These are phyloP conservation scores for Rubia balearica DNA, from an alignment of 305 asterid genomes.

Conservation along the genomic window DNA sequence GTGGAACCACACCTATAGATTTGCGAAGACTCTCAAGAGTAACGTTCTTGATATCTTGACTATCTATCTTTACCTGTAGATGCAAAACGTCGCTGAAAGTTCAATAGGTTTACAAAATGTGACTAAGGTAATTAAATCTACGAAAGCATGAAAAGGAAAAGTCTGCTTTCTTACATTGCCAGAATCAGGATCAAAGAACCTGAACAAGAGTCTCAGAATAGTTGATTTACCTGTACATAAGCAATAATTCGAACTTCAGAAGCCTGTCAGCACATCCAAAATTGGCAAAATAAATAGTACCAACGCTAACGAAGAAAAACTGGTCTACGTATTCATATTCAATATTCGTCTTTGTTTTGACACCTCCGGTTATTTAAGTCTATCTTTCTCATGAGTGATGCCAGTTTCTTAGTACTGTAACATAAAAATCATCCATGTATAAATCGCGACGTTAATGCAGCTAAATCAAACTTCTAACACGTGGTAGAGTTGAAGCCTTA, in stretches of 20 bases:
- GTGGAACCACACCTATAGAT: conserved; percentile 94
- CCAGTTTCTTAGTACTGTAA: not conserved
- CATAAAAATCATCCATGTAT: not conserved
- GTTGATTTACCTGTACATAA: conserved; percentile 81
- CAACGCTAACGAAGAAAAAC: not conserved
- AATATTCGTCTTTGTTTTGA: not conserved
- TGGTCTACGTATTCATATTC: not conserved
- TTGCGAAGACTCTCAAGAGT: conserved; percentile 92
- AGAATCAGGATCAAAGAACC: conserved; percentile 76
- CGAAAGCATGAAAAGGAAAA: not conserved
- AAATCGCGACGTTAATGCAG: not conserved
- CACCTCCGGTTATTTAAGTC: not conserved
- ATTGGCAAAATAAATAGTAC: not conserved
- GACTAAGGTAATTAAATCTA: not conserved
- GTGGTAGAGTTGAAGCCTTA: conserved; percentile 29
- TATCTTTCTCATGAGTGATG: not conserved
- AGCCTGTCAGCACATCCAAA: not conserved
- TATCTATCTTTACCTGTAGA: conserved; percentile 75
- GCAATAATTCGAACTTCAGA: conserved; percentile 16
- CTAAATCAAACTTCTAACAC: conserved; percentile 11
- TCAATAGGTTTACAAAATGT: too few relatives aligned
- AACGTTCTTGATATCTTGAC: conserved; percentile 79
- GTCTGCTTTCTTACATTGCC: conserved; percentile 56
- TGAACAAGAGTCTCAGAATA: conserved; percentile 85
- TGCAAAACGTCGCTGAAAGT: not conserved